Evolutionary conservation across 352 stramenopile genomes (phyloP), one percentile per base, ranked within the genome.

Genomic region (Globisporangium nagaii): DNA sequence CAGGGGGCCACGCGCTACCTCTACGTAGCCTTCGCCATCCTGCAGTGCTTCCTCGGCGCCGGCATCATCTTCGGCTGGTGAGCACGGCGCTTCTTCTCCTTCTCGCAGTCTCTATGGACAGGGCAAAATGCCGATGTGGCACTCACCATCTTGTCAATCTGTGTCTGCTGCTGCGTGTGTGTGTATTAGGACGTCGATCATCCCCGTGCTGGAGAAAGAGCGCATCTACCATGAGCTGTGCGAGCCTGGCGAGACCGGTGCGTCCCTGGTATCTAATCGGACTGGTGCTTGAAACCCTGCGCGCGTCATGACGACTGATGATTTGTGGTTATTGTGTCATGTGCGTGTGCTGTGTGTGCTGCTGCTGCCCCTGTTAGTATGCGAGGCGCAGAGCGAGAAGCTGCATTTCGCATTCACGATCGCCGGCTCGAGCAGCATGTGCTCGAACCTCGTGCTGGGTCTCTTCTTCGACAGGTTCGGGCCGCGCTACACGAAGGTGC

Each of bases 1-100:
- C 39, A 41, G 40, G 42, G 56, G 30, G 3, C 22, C 7, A 19
- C 30, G 28, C 73, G 75, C 47, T 75, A 73, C 39, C 22, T 73
- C 40, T 73, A 79, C 34, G 69, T 84, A 19, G 52, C 34, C 17
- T 79, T 86, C 49, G 75, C 75, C 35, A 83, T 83, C 52, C 70
- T 81, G 45, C 73, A 86, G 58, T 86, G 73, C 51, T 83, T 82
- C 52, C 54, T 86, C 13, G 71, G 75, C 35, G 71, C 75, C 17
- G 75, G 75, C 34, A 59, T 86, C 44, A 81, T 84, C 56, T 84
- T 84, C 27, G 75, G 75, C 43, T 86, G 75, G 75, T 86, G 59
- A 25, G 47, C 22, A n/a, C 12, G 8, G 7, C 8, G 5, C 17
- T 4, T n/a, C 13, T 19, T n/a, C n/a, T n/a, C n/a, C 43, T 20